Base-by-base conservation (phyloP, 1,139 yeast species). In the Yamadazyma dendronema region DNA sequence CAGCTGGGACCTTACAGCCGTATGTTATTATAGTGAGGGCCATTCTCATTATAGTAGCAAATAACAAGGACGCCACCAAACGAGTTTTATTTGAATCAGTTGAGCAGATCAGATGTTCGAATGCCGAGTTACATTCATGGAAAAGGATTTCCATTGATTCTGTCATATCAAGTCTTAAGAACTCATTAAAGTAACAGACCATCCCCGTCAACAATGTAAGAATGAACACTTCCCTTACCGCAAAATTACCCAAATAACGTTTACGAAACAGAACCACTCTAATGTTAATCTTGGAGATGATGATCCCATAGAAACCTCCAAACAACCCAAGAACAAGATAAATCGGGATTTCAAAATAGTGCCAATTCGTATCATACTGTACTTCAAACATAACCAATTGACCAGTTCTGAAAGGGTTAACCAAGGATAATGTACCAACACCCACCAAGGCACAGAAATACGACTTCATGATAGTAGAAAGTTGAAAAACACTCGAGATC, bases 401-500 rank as follows among this genome's bases (percentile, higher is more conserved):
- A 2, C 98, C 98, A 0, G 94, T 87, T 53, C 97, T 72, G 56
- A 90, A 92, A 1, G 99, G 97, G 52, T 94, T 86, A 50, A 90
- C 70, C 0, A 78, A 65, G 22, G 86, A 79, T 22, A 92, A 65
- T 0, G 90, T 83, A 0, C 88, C 77, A 0, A 92, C 94, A 0
- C 97, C 97, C 2, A 89, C 78, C 42, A 94, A 65, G 0, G 97
- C 85, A 52, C 97, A 90, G 53, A 88, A 90, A 56, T 90, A 94
- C 1, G 95, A 80, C 52, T 88, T 84, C 95, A 96, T 87, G 58
- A 94, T 75, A 1, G 96, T 85, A 9, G 85, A 74, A 21, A 89
- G 64, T 50, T 82, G 86, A 56, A 88, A 85, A 8, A 74, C 75
- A 15, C 83, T 69, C 0, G 88, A 73, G 28, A 86, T 85, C 50